Evolutionary conservation across 352 stramenopile genomes (phyloP).

Genomic region (Globisporangium spinosum): DNA sequence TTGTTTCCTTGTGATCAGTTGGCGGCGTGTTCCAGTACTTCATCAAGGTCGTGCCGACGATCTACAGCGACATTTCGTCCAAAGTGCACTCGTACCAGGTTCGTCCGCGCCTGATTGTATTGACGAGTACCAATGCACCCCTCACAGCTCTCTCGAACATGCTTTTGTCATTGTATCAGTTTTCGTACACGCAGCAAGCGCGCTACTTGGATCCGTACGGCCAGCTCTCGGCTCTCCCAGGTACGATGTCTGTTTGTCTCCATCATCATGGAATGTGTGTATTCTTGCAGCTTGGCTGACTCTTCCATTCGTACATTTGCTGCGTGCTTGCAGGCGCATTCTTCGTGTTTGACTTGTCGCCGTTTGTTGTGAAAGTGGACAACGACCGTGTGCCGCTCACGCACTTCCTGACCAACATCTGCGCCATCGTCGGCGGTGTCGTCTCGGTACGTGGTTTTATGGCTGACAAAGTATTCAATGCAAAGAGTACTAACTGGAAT

Average conservation of each 20-base stretch:
- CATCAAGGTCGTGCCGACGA: slow-evolving; percentile 86
- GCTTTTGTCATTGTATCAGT: slow-evolving; percentile 28
- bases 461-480: no score
- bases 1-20: slow-evolving; percentile 26
- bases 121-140: neutral
- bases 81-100: slow-evolving; percentile 72
- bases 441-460: slow-evolving; percentile 53
- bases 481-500: no score
- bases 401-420: slow-evolving; percentile 85
- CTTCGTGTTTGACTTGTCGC: slow-evolving; percentile 84
- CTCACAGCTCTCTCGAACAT: neutral
- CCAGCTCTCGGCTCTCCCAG: slow-evolving; percentile 67
- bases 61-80: slow-evolving; percentile 75
- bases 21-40: slow-evolving; percentile 86
- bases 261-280: slow-evolving; percentile 4
- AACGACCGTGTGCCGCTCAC: slow-evolving; percentile 77
- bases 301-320: neutral
- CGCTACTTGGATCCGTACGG: slow-evolving; percentile 67
- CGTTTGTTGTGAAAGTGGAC: slow-evolving; percentile 86
- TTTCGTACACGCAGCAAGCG: slow-evolving; percentile 79
- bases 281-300: slow-evolving; percentile 5
- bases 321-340: slow-evolving; percentile 43
- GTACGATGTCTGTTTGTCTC: slow-evolving; percentile 16
- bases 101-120: neutral
- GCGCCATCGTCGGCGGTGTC: slow-evolving; percentile 76